These are phyloP conservation scores for Jacaranda copaia DNA, from an alignment of 257 asterid genomes.

Conservation along the genomic window DNA sequence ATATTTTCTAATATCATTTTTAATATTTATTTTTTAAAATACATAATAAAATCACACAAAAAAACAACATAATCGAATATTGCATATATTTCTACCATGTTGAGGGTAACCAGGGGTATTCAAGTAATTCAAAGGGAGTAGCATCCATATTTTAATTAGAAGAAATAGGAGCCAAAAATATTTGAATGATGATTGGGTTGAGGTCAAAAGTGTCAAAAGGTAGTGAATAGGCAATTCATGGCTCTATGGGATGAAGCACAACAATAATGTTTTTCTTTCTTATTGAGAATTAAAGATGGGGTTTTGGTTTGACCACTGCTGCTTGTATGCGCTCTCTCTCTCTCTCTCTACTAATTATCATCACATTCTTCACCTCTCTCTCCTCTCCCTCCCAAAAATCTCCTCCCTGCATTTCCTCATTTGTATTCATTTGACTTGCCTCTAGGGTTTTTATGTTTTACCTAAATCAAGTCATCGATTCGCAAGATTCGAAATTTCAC, in stretches of 20 bases:
- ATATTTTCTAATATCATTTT: no score
- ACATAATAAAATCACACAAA: no score
- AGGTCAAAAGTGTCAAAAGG: constrained; percentile 49
- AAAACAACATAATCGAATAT: no score
- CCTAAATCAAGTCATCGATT: constrained; percentile 31
- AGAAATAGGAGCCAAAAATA: constrained; percentile 3
- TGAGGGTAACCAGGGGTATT: constrained; percentile 3
- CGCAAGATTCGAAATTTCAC: constrained; percentile 26
- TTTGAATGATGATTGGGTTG: constrained; percentile 2
- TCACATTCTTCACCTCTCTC: constrained; percentile 36
- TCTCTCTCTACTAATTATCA: constrained; percentile 34
- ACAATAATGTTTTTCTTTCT: constrained; percentile 43
- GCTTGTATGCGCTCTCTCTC: constrained; percentile 26
- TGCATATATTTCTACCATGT: no score
- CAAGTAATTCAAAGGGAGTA: constrained; percentile 4
- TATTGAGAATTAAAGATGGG: constrained; percentile 41
- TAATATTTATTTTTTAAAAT: no score
- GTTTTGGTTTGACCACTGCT: constrained; percentile 72
- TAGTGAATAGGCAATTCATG: neutral
- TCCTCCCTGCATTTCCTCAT: constrained; percentile 50
- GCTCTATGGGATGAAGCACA: constrained; percentile 34
- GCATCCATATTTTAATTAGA: neutral
- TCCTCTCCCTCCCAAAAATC: constrained; percentile 44
- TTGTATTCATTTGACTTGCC: constrained; percentile 53
- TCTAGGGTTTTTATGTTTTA: constrained; percentile 51